These are phyloP conservation scores for Nakaseomyces uthaithaninus DNA, from an alignment of 1,139 yeast genomes.

Conservation along the genomic window DNA sequence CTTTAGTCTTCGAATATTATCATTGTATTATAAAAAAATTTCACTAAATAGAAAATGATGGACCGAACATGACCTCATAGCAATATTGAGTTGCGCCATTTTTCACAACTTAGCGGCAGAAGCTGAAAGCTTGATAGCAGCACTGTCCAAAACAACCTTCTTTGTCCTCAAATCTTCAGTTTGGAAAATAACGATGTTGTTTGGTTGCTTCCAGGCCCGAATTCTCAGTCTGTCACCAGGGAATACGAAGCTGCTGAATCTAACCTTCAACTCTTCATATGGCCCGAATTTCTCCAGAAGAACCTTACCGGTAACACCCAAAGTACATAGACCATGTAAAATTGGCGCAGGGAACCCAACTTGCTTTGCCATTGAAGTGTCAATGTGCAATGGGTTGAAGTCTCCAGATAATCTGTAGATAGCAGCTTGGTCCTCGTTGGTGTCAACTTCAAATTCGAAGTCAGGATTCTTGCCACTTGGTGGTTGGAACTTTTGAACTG, in stretches of 20 bases:
- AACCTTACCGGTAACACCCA: slow-evolving; percentile 74
- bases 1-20: too few relatives aligned
- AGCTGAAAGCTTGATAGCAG: slow-evolving; percentile 61
- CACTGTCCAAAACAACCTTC: slow-evolving; percentile 73
- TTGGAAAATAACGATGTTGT: slow-evolving; percentile 68
- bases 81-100: neutral
- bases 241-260: slow-evolving; percentile 87
- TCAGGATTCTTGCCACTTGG: slow-evolving; percentile 60
- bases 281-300: slow-evolving; percentile 74
- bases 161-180: slow-evolving; percentile 75
- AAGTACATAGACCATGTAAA: slow-evolving; percentile 84
- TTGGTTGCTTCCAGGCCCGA: slow-evolving; percentile 72
- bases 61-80: neutral
- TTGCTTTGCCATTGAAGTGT: slow-evolving; percentile 81
- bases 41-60: too few relatives aligned
- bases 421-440: slow-evolving; percentile 76
- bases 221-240: slow-evolving; percentile 92
- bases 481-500: slow-evolving; percentile 56
- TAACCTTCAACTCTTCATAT: slow-evolving; percentile 77
- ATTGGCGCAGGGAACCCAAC: slow-evolving; percentile 85
- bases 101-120: slow-evolving; percentile 24
- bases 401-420: slow-evolving; percentile 89
- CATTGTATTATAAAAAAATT: too few relatives aligned
- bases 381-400: slow-evolving; percentile 90
- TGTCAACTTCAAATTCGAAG: slow-evolving; percentile 49